A percentile compares a stretch with the other conserved stretches of the same genome.
Conservation (phyloP, 805 yeast genomes). For the Yarrowia divulgata region DNA sequence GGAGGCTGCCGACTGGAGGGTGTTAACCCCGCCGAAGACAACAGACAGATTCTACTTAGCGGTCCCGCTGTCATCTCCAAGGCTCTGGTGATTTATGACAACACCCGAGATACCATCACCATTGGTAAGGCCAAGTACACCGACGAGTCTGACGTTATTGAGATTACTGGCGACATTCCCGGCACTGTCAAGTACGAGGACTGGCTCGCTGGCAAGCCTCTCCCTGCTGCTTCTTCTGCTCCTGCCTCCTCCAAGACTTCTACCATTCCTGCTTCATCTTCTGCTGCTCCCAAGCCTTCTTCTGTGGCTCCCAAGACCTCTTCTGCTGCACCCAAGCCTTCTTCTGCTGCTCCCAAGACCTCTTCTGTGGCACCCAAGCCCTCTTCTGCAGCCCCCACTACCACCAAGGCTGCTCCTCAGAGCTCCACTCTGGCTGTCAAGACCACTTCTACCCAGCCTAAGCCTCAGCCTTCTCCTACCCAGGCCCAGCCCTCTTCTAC, state of each 20-base stretch:
- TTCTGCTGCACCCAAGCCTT: not conserved
- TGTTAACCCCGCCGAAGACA: not conserved
- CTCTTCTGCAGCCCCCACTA: constrained; percentile 3
- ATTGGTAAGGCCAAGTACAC: constrained; percentile 14
- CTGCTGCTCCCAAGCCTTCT: not conserved
- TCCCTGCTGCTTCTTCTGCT: not conserved
- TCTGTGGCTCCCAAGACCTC: not conserved
- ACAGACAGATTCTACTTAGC: not conserved
- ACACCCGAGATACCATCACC: not conserved
- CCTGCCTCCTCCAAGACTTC: not conserved
- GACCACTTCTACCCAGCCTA: not conserved
- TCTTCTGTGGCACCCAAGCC: constrained; percentile 4
- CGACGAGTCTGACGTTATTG: not conserved
- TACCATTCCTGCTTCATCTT: not conserved
- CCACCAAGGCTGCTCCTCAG: constrained; percentile 7
- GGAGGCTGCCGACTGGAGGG: constrained; percentile 11
- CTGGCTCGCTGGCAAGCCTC: constrained; percentile 15
- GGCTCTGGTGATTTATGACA: constrained; percentile 5
- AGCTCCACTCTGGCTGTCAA: constrained; percentile 3
- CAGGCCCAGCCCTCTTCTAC: not conserved
- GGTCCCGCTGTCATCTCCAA: constrained; percentile 2
- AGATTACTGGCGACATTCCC: not conserved
- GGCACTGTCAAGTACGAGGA: not conserved
- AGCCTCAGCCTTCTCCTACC: constrained; percentile 2
- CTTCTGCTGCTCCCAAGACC: not conserved